Base-by-base conservation (phyloP, 371 early-diverging fungal species). In the Mortierella sp. region DNA sequence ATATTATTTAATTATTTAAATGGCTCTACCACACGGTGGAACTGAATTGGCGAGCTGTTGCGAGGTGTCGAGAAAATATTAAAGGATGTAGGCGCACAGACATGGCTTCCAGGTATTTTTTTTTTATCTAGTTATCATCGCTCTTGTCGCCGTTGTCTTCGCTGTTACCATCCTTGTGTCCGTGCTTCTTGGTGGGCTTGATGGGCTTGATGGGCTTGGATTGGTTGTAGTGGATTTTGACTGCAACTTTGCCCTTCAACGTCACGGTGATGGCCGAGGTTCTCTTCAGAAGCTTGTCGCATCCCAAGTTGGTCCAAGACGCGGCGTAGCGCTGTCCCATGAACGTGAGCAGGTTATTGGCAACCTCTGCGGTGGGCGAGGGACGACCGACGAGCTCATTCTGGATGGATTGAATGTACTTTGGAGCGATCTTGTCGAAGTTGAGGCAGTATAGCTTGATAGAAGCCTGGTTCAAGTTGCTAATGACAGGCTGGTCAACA, bases 291-390 rank as follows among this genome's bases (percentile, higher is more conserved):
- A 53, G 2, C 54, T 53, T 58, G 63, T 70, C 63, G 21, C 63
- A 70, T 4, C 54, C 58, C 30, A 62, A 31, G 48, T 63, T 70
- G 26, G 37, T 31, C 70, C 70, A 70, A 11, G 70, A 62, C 8
- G 58, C 63, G 0, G 42, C 41, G 17, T 70, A 70, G 1, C 70
- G 70, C 27, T 70, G 70, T 6, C 63, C 62, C 70, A 70, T 58
- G 37, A 69, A 70, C 7, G 63, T 70, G 19, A 70, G 26, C 52
- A 69, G 7, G 44, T 57, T 70, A 30, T 48, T 43, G 4, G 70
- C 70, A 11, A 42, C 70, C 0, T 8, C 63, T 0, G 56, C 3
- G 6, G 56, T 44, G 4, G 70, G 62, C 43, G 62, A 62, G 4
- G 70, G 46, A 1, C 57, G 30, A 6, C 14, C 12, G 6, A 15